Conservation (phyloP, 1,284 basidiomycete species). For the Microbotryum scabiosae region DNA sequence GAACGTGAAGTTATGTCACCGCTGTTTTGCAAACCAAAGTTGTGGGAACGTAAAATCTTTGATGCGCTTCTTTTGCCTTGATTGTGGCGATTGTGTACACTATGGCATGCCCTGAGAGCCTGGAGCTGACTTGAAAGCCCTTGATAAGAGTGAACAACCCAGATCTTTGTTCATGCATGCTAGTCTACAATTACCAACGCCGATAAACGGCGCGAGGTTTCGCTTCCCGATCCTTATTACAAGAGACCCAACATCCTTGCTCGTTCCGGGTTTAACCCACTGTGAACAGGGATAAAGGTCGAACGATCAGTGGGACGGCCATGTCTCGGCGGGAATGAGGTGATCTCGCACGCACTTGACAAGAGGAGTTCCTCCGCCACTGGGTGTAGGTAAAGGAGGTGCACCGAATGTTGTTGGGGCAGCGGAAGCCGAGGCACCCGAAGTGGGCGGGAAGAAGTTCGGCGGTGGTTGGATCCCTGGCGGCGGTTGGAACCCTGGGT, state of each 20-base stretch:
- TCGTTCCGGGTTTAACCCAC: constrained; percentile 27
- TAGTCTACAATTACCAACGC: too few species aligned
- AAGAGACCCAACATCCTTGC: constrained; percentile 25
- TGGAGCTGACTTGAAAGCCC: too few species aligned
- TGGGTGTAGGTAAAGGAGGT: constrained; percentile 6
- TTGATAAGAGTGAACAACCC: too few species aligned
- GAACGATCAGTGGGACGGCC: not conserved
- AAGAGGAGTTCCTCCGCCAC: not conserved
- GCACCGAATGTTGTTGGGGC: not conserved
- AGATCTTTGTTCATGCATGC: too few species aligned
- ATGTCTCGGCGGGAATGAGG: not conserved
- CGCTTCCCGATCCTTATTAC: not conserved
- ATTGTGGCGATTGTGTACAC: too few species aligned
- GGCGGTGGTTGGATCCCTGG: not conserved
- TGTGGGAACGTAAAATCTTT: too few species aligned
- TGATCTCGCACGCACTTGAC: not conserved
- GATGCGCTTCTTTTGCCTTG: too few species aligned
- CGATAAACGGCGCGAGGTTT: too few species aligned
- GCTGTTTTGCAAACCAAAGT: too few species aligned
- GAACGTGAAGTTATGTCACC: not conserved
- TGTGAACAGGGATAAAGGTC: not conserved
- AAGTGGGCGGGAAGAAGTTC: constrained; percentile 20
- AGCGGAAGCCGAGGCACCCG: not conserved
- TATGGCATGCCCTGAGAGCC: too few species aligned
- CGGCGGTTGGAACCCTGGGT: not conserved